Base-by-base conservation (phyloP, 129 eudicot genomes). In the Cynara cardunculus region DNA sequence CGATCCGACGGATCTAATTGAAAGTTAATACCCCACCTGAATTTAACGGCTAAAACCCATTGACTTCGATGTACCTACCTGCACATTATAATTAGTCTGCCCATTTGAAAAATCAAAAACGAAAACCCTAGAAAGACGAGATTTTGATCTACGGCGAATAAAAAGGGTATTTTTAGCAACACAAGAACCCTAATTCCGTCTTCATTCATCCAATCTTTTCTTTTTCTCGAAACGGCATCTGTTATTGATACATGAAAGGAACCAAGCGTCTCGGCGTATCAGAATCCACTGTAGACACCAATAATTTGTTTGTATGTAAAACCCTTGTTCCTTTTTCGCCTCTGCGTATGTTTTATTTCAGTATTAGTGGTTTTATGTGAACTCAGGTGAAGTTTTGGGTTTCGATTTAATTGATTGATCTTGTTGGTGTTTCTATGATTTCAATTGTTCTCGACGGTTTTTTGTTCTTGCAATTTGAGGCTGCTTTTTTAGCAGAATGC, bases 221-320 rank as follows among this genome's bases (percentile, higher is more conserved):
- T 28, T 5, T 69, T 66, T 26, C 34, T 39, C 69, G 21, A 61
- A 25, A 11, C 24, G 41, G 71, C 34, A 53, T 25, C 70, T 73
- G 31, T 59, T 67, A 24, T 31, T 69, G 71, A 76, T 73, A 73
- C 79, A 89, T 87, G 92, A 87, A 79, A 79, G 91, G 91, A 83
- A 74, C 90, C 53, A 83, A 89, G 76, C 88, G 93, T 22, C 77
- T 78, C 70, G 89, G 81, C 24, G 75, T 27, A 39, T 64, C 82
- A 16, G 91, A 90, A 25, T 87, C 89, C 1, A 87, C 61, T 25
- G 72, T 89, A n/a, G 83, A 86, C 10, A n/a, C 83, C 74, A 80
- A 75, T 64, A 87, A 86, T 30, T 82, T 81, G 10, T 73, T 80
- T 77, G 94, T 91, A 80, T 72, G 94, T 64, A 77, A 4, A 30